These are phyloP conservation scores for Alternaria panax DNA, from an alignment of 2,329 filamentous ascomycete genomes.

Conservation along the genomic window DNA sequence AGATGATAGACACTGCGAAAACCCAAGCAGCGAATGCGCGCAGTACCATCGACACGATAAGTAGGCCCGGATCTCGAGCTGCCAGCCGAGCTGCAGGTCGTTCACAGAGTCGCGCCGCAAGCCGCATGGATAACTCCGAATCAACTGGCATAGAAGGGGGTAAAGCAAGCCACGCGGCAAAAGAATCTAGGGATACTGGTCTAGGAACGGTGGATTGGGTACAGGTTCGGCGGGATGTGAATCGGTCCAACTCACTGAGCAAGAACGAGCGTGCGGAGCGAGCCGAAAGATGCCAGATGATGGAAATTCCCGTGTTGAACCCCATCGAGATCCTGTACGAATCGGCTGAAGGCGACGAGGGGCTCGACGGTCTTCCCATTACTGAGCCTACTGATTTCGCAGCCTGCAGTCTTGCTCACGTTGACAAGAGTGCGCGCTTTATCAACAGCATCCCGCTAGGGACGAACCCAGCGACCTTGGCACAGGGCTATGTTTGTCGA, in stretches of 20 bases:
- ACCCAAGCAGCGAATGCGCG: conserved; percentile 90
- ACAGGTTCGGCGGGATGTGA: conserved; percentile 94
- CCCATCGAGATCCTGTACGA: conserved; percentile 89
- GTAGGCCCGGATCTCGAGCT: conserved; percentile 54
- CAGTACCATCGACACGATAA: conserved; percentile 75
- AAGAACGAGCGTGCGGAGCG: conserved; percentile 85
- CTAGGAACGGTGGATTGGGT: conserved; percentile 83
- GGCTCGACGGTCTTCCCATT: conserved; percentile 83
- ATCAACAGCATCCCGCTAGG: conserved; percentile 81
- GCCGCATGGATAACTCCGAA: conserved; percentile 50
- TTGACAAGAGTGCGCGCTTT: conserved; percentile 96
- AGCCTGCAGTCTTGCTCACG: conserved; percentile 78
- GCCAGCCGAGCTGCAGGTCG: conserved; percentile 52
- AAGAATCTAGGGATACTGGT: conserved; percentile 74
- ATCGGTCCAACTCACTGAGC: conserved; percentile 91
- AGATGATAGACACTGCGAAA: conserved; percentile 92
- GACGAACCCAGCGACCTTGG: conserved; percentile 81
- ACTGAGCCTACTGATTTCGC: conserved; percentile 81
- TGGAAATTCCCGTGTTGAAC: conserved; percentile 86
- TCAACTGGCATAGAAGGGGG: conserved; percentile 65
- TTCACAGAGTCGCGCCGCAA: conserved; percentile 44
- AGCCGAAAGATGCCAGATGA: conserved; percentile 89
- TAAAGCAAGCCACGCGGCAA: conserved; percentile 31
- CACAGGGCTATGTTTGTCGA: conserved; percentile 90
- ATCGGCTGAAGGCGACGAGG: conserved; percentile 87